Conservation (phyloP, 1,284 basidiomycete species). For the Apiotrichum veenhuisii region DNA sequence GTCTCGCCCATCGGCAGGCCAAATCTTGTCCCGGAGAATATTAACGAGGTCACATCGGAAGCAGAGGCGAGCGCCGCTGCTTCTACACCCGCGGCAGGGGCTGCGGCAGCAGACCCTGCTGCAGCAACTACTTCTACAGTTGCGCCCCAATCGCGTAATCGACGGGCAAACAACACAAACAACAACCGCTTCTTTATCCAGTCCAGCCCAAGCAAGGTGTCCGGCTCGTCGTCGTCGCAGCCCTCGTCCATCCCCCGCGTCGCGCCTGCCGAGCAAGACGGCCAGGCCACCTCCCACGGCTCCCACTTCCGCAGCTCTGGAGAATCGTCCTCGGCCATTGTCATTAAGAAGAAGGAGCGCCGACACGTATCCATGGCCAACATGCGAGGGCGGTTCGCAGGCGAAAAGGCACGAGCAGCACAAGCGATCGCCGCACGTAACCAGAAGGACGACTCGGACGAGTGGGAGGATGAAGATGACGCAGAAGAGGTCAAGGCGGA, state of each 20-base stretch:
- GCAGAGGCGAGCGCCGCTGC: slow-evolving; percentile 29
- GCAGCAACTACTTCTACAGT: neutral
- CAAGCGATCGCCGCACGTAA: slow-evolving; percentile 28
- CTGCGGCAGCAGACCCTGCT: neutral
- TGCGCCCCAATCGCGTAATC: neutral
- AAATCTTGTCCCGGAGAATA: slow-evolving; percentile 17
- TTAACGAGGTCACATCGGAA: slow-evolving; percentile 15
- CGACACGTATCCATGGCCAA: slow-evolving; percentile 42
- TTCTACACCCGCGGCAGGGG: slow-evolving; percentile 26
- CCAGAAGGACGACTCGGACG: slow-evolving; percentile 16
- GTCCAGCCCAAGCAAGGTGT: slow-evolving; percentile 15
- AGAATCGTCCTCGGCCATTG: slow-evolving; percentile 26
- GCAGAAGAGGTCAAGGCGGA: too few relatives aligned
- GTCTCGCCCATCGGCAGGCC: neutral
- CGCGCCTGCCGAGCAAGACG: neutral
- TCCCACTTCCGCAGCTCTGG: slow-evolving; percentile 21
- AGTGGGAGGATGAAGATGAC: slow-evolving; percentile 25
- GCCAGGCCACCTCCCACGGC: neutral
- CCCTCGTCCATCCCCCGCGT: neutral
- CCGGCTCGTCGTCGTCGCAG: slow-evolving; percentile 29
- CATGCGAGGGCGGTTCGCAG: slow-evolving; percentile 39
- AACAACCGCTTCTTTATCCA: slow-evolving; percentile 15
- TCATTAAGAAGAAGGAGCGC: slow-evolving; percentile 17
- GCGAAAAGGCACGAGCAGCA: slow-evolving; percentile 40
- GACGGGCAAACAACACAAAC: neutral